Evolutionary conservation across 2,329 filamentous ascomycete genomes (phyloP).

Genomic region (Purpureocillium lavendulum): DNA sequence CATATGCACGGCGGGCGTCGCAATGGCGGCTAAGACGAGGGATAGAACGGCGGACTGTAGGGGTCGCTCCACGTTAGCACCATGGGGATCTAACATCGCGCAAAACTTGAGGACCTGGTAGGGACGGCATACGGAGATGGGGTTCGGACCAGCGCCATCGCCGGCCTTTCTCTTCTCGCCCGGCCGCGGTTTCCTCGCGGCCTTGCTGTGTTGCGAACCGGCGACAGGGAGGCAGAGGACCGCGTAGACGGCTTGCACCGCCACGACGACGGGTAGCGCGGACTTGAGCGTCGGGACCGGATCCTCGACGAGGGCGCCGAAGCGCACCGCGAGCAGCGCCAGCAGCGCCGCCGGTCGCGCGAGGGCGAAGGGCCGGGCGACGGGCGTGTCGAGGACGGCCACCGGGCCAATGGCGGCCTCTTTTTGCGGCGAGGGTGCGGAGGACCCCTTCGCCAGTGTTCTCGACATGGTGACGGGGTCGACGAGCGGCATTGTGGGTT

Average conservation of each 20-base stretch:
- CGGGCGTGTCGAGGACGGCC: conserved; percentile 25
- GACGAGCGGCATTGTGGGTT: conserved; percentile 16
- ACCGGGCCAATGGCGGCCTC: conserved; percentile 25
- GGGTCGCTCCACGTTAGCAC: neutral
- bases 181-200: conserved; percentile 39
- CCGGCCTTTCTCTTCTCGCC: conserved; percentile 45
- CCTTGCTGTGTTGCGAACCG: conserved; percentile 31
- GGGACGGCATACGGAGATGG: conserved; percentile 33
- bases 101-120: neutral
- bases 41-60: conserved; percentile 36
- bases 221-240: conserved; percentile 56
- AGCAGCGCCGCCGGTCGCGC: conserved; percentile 62
- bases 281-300: conserved; percentile 56
- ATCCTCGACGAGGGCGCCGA: conserved; percentile 59
- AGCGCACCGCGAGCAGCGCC: conserved; percentile 53
- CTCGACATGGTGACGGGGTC: conserved; percentile 31
- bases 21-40: conserved; percentile 55
- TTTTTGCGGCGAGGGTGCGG: neutral
- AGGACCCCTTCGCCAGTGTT: conserved; percentile 20
- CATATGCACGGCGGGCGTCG: conserved; percentile 55
- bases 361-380: conserved; percentile 47
- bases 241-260: conserved; percentile 56
- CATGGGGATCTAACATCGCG: too few species aligned
- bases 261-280: conserved; percentile 53
- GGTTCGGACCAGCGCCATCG: conserved; percentile 33